A percentile compares a stretch with the other conserved stretches of the same genome.
These are phyloP conservation scores for Colletotrichum nymphaeae DNA, from an alignment of 2,329 filamentous ascomycete genomes.

Conservation along the genomic window DNA sequence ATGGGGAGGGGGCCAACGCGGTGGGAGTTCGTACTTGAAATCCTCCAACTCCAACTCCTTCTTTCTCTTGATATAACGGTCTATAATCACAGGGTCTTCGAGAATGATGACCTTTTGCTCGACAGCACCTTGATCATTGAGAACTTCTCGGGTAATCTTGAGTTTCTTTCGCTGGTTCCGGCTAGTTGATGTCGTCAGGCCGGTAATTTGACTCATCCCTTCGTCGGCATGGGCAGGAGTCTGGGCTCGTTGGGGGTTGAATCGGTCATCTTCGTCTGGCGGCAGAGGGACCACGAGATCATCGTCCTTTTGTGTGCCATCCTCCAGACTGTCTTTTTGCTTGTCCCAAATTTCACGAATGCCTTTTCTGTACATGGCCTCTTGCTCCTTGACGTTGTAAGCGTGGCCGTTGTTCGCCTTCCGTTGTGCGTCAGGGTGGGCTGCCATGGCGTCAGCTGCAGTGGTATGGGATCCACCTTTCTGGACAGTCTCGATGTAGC, in stretches of 20 bases:
- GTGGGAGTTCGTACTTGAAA: slow-evolving; percentile 35
- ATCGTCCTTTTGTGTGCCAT: slow-evolving; percentile 75
- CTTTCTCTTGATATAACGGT: slow-evolving; percentile 85
- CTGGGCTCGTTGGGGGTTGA: slow-evolving; percentile 77
- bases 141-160: slow-evolving; percentile 77
- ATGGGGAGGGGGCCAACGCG: slow-evolving; percentile 13
- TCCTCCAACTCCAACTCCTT: slow-evolving; percentile 76
- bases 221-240: slow-evolving; percentile 80
- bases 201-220: slow-evolving; percentile 81
- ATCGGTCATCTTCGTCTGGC: slow-evolving; percentile 73
- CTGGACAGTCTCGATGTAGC: slow-evolving; percentile 85
- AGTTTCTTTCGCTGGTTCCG: slow-evolving; percentile 75
- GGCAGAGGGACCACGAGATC: slow-evolving; percentile 66
- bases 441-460: slow-evolving; percentile 85
- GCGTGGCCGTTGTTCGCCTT: slow-evolving; percentile 89
- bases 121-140: slow-evolving; percentile 57
- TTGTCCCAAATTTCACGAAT: slow-evolving; percentile 94
- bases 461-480: slow-evolving; percentile 68
- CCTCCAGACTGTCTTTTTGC: slow-evolving; percentile 82
- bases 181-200: slow-evolving; percentile 73
- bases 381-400: slow-evolving; percentile 96
- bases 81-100: slow-evolving; percentile 86
- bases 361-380: slow-evolving; percentile 89
- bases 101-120: slow-evolving; percentile 76
- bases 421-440: slow-evolving; percentile 68